phyloP scores from a whole-genome alignment of 176 grass and related monocot genomes.

The Saccharum officinarum region DNA sequence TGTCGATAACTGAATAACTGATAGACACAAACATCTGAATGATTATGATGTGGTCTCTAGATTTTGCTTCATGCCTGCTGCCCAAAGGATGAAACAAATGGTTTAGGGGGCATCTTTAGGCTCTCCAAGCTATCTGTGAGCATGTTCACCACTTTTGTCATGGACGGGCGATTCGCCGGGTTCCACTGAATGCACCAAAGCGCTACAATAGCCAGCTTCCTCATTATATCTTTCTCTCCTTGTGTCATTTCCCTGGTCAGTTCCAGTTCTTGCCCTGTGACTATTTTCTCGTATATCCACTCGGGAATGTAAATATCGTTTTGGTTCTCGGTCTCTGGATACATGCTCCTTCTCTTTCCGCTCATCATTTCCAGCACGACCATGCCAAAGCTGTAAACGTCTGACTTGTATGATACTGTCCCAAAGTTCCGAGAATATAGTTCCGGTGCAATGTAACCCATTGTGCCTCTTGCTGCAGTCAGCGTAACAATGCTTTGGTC shows the following conservation, averaged over 20 bases:
- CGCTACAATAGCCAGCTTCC: constrained; percentile 38
- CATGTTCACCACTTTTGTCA: constrained; percentile 58
- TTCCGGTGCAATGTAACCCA: constrained; percentile 57
- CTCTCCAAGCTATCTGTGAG: constrained; percentile 30
- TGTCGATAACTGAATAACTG: neutral
- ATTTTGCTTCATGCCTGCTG: neutral
- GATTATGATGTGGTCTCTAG: neutral
- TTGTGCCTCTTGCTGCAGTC: constrained; percentile 45
- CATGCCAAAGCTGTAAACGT: constrained; percentile 54
- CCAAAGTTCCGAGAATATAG: constrained; percentile 37
- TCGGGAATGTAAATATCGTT: constrained; percentile 40
- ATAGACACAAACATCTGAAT: neutral
- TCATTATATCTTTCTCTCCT: constrained; percentile 24
- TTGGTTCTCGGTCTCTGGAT: constrained; percentile 36
- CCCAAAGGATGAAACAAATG: constrained; percentile 38
- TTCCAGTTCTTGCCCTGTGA: constrained; percentile 15
- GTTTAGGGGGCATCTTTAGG: constrained; percentile 42
- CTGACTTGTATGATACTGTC: constrained; percentile 49
- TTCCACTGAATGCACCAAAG: constrained; percentile 71
- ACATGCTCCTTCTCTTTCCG: constrained; percentile 24
- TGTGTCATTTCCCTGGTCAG: constrained; percentile 3
- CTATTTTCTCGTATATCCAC: constrained; percentile 45
- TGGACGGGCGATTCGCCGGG: constrained; percentile 34
- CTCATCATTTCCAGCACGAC: constrained; percentile 51
- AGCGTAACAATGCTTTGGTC: constrained; percentile 59